Conservation (phyloP, 768 basidiomycete genomes). For the Phanerodontia chrysosporium region DNA sequence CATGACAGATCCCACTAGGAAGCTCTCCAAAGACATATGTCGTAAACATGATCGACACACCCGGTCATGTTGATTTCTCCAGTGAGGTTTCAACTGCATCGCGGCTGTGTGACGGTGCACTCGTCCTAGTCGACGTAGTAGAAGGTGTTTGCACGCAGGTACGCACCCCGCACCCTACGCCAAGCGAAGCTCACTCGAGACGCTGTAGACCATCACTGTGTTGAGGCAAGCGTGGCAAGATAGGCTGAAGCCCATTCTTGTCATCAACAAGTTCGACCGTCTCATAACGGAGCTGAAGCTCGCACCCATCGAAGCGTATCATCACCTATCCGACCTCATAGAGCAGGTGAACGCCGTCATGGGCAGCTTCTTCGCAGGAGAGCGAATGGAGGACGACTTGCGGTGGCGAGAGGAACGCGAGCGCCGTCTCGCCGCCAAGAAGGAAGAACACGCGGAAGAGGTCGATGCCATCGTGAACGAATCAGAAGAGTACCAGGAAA, state of each 20-base stretch:
- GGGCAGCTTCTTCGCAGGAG: slow-evolving; percentile 93
- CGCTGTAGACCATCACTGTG: slow-evolving; percentile 82
- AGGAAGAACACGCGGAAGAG: slow-evolving; percentile 63
- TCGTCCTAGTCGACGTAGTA: slow-evolving; percentile 93
- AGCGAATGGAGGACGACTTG: slow-evolving; percentile 94
- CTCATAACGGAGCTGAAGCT: slow-evolving; percentile 91
- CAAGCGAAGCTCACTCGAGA: slow-evolving; percentile 60
- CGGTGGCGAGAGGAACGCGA: slow-evolving; percentile 93
- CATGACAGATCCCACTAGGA: slow-evolving; percentile 43
- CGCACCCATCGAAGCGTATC: slow-evolving; percentile 87
- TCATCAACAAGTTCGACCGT: slow-evolving; percentile 96
- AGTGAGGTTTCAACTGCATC: slow-evolving; percentile 96
- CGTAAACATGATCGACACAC: slow-evolving; percentile 97
- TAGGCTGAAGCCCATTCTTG: slow-evolving; percentile 81
- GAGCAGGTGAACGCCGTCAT: slow-evolving; percentile 98
- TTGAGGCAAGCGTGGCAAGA: slow-evolving; percentile 94
- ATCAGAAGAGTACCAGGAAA: slow-evolving; percentile 72
- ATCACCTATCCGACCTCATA: slow-evolving; percentile 88
- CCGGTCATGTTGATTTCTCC: slow-evolving; percentile 98
- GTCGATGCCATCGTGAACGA: slow-evolving; percentile 45
- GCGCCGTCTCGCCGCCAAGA: slow-evolving; percentile 71
- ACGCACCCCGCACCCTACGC: slow-evolving; percentile 38
- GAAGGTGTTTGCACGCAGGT: slow-evolving; percentile 99
- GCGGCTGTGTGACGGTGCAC: slow-evolving; percentile 88
- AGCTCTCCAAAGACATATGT: slow-evolving; percentile 65